A percentile compares a stretch with the other conserved stretches of the same genome.
These are phyloP conservation scores for Funneliformis geosporum DNA, from an alignment of 192 early-diverging fungal genomes.

Conservation along the genomic window DNA sequence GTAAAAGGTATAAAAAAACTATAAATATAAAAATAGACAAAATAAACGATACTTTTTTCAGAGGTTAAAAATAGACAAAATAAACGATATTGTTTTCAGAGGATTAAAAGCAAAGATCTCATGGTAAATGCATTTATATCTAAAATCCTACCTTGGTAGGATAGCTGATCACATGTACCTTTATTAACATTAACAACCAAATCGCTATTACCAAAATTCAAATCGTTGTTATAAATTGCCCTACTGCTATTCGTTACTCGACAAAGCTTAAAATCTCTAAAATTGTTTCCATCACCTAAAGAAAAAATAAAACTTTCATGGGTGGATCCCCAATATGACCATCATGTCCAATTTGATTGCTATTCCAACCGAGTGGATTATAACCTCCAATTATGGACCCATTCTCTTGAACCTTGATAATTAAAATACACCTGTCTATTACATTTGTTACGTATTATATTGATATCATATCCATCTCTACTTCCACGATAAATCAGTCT, in stretches of 20 bases:
- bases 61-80: too few species aligned
- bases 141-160: background rate
- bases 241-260: too few species aligned
- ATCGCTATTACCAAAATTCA: background rate
- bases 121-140: too few species aligned
- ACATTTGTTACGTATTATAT: background rate
- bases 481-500: conserved; percentile 7
- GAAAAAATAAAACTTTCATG: too few species aligned
- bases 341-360: background rate
- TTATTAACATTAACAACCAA: background rate
- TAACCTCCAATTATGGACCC: background rate
- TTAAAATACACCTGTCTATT: background rate
- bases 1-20: too few species aligned
- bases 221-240: too few species aligned
- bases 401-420: background rate
- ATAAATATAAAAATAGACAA: too few species aligned
- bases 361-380: background rate
- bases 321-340: too few species aligned
- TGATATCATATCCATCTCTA: background rate
- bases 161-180: background rate
- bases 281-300: too few species aligned
- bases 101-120: too few species aligned
- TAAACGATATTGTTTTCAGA: too few species aligned
- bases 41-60: too few species aligned
- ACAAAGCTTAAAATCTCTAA: background rate